Evolutionary conservation across 176 grass and related monocot genomes (phyloP).

Genomic region (Tuctoria greenei): DNA sequence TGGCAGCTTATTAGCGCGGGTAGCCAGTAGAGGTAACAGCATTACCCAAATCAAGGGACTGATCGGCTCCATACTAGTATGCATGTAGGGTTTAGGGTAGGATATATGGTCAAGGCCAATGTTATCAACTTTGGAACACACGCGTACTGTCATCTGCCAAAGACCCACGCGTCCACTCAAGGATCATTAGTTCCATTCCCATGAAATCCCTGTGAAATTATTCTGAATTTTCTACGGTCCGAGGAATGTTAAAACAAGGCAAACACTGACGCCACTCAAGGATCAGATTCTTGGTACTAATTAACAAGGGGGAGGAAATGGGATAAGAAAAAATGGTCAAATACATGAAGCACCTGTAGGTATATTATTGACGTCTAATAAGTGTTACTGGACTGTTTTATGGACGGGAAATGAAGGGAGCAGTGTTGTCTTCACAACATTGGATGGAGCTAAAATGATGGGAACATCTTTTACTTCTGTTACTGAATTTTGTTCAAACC

Average conservation of each 20-base stretch:
- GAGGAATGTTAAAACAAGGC: not conserved
- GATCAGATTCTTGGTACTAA: not conserved
- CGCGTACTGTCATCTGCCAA: not conserved
- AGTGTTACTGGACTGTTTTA: not conserved
- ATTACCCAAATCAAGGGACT: constrained; percentile 47
- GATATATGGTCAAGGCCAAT: not conserved
- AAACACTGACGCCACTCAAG: not conserved
- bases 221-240: not conserved
- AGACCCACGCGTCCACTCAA: not conserved
- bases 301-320: not conserved
- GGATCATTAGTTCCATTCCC: too few species aligned
- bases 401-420: not conserved
- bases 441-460: not conserved
- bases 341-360: not conserved
- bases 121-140: not conserved
- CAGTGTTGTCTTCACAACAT: not conserved
- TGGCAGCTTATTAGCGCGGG: constrained; percentile 19
- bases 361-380: not conserved
- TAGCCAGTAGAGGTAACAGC: constrained; percentile 43
- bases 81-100: constrained; percentile 7
- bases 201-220: not conserved
- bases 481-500: constrained; percentile 2
- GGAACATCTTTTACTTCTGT: not conserved
- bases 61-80: not conserved
- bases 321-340: not conserved